Base-by-base conservation (phyloP, 257 asterid genomes). In the Solanum virginianum region DNA sequence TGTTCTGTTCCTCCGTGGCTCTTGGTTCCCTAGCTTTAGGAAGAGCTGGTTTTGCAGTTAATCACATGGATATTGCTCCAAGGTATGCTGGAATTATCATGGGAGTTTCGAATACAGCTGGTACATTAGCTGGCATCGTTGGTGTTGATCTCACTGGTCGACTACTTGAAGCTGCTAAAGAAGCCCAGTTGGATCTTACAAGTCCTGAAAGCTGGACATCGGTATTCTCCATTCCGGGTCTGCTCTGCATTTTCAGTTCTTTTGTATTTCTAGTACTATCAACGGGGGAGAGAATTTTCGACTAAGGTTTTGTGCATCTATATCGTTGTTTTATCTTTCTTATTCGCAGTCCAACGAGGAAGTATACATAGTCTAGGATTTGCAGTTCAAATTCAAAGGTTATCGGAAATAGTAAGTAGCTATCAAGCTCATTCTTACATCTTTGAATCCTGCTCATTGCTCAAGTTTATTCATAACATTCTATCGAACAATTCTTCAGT, bases 91-190 rank as follows among this genome's bases (percentile, higher is more conserved):
- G 99, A 68, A 94, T 95, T 55, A 92, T 95, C 12, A 95, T 95
- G 99, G 99, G 99, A 86, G 92, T 95, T 51, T 95, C 99, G 18
- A 95, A 95, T 88, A 94, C 99, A 14, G 99, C 98, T 2, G 99
- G 99, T 11, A 94, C 99, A 4, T 86, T 95, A 72, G 99, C 99
- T 22, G 99, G 99, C 55, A 91, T 95, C 8, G 92, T 95, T 51
- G 98, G 99, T 71, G 99, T 95, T 36, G 95, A 90, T 88, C 95
- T 95, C 8, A 95, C 99, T 6, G 99, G 99, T 47, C 91, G 96
- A 41, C 95, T 95, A 65, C 96, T 95, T 8, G 98, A 95, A 89
- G 90, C 96, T 16, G 99, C 99, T 36, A 93, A 94, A 89, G 86
- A 89, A 14, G 93, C 95, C 54, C 81, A 89, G 80, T 36, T 88